Evolutionary conservation across 2,329 filamentous ascomycete species (phyloP).

Genomic region (Fusarium sp.): DNA sequence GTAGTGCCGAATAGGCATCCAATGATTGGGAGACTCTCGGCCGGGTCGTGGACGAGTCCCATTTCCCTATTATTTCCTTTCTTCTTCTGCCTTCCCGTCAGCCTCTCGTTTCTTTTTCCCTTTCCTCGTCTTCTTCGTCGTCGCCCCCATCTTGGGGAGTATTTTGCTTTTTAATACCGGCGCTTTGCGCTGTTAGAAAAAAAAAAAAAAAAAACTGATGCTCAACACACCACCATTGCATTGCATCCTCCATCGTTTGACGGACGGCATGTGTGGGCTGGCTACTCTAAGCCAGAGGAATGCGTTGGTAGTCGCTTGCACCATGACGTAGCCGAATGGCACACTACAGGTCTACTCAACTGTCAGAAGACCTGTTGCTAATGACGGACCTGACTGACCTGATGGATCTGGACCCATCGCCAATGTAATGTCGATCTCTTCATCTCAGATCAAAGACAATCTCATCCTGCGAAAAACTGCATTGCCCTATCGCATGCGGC

Average conservation of each 20-base stretch:
- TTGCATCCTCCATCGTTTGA: background rate
- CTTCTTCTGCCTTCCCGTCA: slow-evolving; percentile 5
- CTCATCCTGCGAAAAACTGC: background rate
- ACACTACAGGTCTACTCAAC: background rate
- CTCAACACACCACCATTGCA: slow-evolving; percentile 6
- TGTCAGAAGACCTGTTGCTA: background rate
- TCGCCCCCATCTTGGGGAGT: background rate
- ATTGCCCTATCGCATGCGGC: slow-evolving; percentile 1
- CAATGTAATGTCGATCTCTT: slow-evolving; percentile 17
- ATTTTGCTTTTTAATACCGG: slow-evolving; percentile 2
- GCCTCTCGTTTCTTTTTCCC: slow-evolving; percentile 1
- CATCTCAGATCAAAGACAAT: slow-evolving; percentile 7
- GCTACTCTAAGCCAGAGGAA: background rate
- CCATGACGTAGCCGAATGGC: slow-evolving; percentile 16
- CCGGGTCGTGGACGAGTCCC: slow-evolving; percentile 13
- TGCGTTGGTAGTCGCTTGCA: slow-evolving; percentile 9
- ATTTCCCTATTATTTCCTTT: slow-evolving; percentile 12
- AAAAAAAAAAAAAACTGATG: background rate
- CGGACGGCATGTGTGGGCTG: background rate
- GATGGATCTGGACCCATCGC: slow-evolving; percentile 2
- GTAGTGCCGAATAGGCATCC: slow-evolving; percentile 10
- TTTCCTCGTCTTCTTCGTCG: background rate
- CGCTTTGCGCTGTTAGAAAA: background rate
- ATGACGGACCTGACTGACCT: background rate
- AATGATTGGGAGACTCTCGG: slow-evolving; percentile 28